Percentiles rank a stretch among this genome's conserved stretches.
Evolutionary conservation across 2,329 filamentous ascomycete genomes (phyloP).

Genomic region (Dryadomyces sulphureus): DNA sequence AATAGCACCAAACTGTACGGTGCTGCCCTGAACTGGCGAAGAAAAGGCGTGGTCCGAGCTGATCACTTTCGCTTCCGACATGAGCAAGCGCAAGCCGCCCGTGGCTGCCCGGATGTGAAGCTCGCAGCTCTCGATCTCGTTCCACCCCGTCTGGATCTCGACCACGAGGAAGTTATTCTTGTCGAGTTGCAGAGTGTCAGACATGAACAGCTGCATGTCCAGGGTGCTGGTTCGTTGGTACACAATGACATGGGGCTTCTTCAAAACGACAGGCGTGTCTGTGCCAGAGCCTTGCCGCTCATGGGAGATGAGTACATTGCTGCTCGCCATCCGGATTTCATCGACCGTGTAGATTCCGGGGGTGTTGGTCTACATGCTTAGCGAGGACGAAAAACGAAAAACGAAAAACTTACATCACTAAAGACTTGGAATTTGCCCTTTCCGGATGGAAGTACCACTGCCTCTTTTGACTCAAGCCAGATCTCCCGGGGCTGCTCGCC

Average conservation of each 20-base stretch:
- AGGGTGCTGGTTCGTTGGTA: constrained; percentile 59
- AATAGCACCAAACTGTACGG: constrained; percentile 36
- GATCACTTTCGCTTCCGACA: constrained; percentile 40
- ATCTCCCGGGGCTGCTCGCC: constrained; percentile 44
- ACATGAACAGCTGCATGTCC: constrained; percentile 49
- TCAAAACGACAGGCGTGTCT: constrained; percentile 35
- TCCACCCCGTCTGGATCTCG: constrained; percentile 58
- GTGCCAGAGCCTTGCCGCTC: constrained; percentile 24
- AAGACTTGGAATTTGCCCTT: constrained; percentile 28
- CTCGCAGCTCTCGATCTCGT: constrained; percentile 45
- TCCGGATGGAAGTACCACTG: constrained; percentile 38
- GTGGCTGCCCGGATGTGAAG: constrained; percentile 49
- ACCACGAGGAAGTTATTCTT: constrained; percentile 66
- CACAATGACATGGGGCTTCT: constrained; percentile 48
- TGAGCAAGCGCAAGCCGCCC: constrained; percentile 49
- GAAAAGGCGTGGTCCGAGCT: constrained; percentile 22
- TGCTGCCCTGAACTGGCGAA: constrained; percentile 36
- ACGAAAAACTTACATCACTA: constrained; percentile 25
- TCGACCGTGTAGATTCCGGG: constrained; percentile 65
- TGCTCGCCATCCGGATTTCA: constrained; percentile 48
- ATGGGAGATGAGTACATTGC: constrained; percentile 50
- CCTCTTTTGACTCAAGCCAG: constrained; percentile 18
- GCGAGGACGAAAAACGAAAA: background rate
- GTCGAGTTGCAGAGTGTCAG: constrained; percentile 64
- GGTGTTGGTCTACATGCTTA: constrained; percentile 36